Base-by-base conservation (phyloP, 2,329 filamentous ascomycete species). In the Scedosporium aurantiacum region DNA sequence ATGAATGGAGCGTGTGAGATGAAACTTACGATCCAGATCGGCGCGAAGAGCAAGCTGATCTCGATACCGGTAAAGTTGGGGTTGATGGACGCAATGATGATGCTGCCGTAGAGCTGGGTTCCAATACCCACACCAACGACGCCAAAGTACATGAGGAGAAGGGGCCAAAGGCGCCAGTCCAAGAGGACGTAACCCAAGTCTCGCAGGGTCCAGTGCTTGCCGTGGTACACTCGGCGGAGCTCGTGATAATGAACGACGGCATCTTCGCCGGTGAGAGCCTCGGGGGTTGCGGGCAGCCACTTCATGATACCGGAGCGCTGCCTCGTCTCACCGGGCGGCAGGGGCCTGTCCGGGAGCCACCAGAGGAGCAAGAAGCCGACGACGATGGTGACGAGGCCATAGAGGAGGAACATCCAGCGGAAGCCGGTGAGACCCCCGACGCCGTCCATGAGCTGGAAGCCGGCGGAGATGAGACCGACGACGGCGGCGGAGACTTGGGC, bases 71-170 rank as follows among this genome's bases (percentile, higher is more conserved):
- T 90, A 63, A 95, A 85, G 0, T 75, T 75, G 0, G 89, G 84
- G 69, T 92, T 85, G 69, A 94, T 94, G 8, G 85, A 83, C 16
- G 83, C 80, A 68, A 96, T 94, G 67, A 96, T 96, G 65, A 96
- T 84, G 2, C 87, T 93, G 37, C 88, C 90, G 70, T 96, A 96
- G 56, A 89, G 84, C 74, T 96, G 91, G 0, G 90, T 91, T 54
- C 91, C 91, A 64, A 96, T 96, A 7, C 91, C 91, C 2, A 96
- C 91, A 23, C 91, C 91, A 1, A 96, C 91, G 2, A 96, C 91
- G 21, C 91, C 91, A 75, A 96, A 96, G 75, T 96, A 96, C 91
- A 96, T 96, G 60, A 96, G 70, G 1, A 87, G 81, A 66, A 96
- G 74, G 1, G 91, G 91, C 88, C 90, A 96, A 18, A 96, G 79